These are phyloP conservation scores for Salix caprea DNA, from an alignment of 345 rosid genomes.

Conservation along the genomic window DNA sequence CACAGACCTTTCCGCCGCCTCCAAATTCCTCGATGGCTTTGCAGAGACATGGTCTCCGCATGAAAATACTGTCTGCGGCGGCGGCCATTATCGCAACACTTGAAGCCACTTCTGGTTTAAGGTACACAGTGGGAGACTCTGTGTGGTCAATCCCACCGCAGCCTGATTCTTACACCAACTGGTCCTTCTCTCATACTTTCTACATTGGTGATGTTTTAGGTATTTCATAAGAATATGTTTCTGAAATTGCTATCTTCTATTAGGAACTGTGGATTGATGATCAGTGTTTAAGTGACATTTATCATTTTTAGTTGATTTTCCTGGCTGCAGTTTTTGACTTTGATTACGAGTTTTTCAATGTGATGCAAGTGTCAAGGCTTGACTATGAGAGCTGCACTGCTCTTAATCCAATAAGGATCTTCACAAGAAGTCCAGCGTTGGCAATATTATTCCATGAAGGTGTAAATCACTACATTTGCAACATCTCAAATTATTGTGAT, in stretches of 20 bases:
- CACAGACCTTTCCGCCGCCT: no score
- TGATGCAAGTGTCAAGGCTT: conserved; percentile 34
- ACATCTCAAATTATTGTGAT: conserved; percentile 37
- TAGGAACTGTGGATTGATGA: no score
- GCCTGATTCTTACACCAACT: conserved; percentile 31
- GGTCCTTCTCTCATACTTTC: conserved; percentile 38
- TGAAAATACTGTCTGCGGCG: not conserved
- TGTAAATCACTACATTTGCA: conserved; percentile 41
- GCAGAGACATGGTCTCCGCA: not conserved
- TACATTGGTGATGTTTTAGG: conserved; percentile 25
- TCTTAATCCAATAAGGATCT: conserved; percentile 21
- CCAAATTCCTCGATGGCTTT: not conserved
- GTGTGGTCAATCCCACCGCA: conserved; percentile 38
- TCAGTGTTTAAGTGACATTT: not conserved
- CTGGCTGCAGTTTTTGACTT: conserved; percentile 28
- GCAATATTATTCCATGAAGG: conserved; percentile 20
- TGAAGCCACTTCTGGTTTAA: not conserved
- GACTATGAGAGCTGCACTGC: conserved; percentile 34
- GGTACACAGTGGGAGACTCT: conserved; percentile 34
- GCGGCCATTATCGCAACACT: not conserved
- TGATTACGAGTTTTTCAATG: conserved; percentile 27
- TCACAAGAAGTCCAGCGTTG: conserved; percentile 25
- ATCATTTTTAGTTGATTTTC: not conserved
- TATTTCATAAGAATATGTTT: not conserved
- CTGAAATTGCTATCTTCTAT: no score